Evolutionary conservation across 306 rosid genomes (phyloP).

Genomic region (Cucumis sativus): DNA sequence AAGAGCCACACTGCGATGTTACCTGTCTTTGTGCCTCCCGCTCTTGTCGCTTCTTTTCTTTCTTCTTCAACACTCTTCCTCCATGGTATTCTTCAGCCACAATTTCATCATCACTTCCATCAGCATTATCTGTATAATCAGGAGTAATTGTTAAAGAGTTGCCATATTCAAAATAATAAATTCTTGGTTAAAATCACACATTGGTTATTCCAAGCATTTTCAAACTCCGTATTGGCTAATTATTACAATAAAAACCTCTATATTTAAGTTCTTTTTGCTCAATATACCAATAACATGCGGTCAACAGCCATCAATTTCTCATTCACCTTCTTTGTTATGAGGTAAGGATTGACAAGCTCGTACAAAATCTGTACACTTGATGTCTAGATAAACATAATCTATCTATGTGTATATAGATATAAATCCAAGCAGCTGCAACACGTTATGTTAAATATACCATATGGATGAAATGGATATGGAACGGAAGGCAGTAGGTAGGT

Average conservation of each 20-base stretch:
- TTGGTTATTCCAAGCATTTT: not conserved
- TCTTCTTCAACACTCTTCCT: conserved; percentile 50
- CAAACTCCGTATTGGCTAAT: not conserved
- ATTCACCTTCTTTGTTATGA: not conserved
- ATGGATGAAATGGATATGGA: not conserved
- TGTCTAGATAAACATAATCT: not conserved
- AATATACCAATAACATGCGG: not conserved
- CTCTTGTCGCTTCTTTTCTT: conserved; percentile 78
- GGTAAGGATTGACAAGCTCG: not conserved
- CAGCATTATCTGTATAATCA: conserved; percentile 37
- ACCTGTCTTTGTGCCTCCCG: conserved; percentile 89
- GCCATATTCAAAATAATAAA: not conserved
- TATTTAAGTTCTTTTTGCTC: not conserved
- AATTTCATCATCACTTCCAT: conserved; percentile 68
- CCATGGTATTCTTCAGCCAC: conserved; percentile 38
- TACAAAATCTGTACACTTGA: not conserved
- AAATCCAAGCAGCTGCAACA: not conserved
- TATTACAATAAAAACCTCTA: not conserved
- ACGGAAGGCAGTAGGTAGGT: not conserved
- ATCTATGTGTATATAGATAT: too few species aligned
- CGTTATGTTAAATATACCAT: not conserved
- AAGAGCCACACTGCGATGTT: not conserved
- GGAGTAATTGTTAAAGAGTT: not conserved
- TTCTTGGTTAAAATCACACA: not conserved
- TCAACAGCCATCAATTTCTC: not conserved